Percentiles rank a stretch among this genome's conserved stretches.
Evolutionary conservation across 352 stramenopile species (phyloP).

Genomic region (Phytophthora melonis): DNA sequence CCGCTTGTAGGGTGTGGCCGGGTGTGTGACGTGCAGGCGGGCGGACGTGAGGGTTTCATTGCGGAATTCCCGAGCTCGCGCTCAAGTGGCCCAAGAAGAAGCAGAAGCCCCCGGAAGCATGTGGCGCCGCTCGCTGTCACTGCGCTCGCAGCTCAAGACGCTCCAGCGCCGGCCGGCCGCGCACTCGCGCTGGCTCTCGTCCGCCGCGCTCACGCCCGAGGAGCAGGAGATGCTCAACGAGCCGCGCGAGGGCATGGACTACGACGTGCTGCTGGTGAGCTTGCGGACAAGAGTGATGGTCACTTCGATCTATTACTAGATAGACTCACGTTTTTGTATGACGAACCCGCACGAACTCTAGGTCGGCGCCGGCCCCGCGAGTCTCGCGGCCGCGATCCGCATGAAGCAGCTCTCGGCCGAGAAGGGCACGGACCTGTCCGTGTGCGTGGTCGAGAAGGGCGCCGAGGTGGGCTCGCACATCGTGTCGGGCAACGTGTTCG

Average conservation of each 20-base stretch:
- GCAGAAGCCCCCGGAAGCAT: conserved; percentile 29
- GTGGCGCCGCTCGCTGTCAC: conserved; percentile 51
- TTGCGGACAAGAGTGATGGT: conserved; percentile 4
- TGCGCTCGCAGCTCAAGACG: conserved; percentile 28
- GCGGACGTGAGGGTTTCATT: conserved; percentile 35
- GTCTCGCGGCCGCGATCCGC: conserved; percentile 96
- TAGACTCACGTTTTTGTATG: neutral
- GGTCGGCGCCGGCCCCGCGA: conserved; percentile 89
- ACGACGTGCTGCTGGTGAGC: conserved; percentile 98
- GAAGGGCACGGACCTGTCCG: conserved; percentile 94
- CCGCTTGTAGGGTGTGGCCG: conserved; percentile 27
- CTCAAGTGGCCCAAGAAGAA: conserved; percentile 30
- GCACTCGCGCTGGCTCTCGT: conserved; percentile 49
- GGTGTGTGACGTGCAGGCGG: conserved; percentile 29
- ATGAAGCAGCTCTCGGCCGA: conserved; percentile 97
- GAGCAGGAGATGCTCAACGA: conserved; percentile 76
- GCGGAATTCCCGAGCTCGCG: conserved; percentile 33
- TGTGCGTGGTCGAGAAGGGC: conserved; percentile 97
- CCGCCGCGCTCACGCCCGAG: conserved; percentile 52
- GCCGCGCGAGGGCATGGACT: conserved; percentile 96
- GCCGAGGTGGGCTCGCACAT: conserved; percentile 98
- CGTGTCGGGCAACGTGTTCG: conserved; percentile 98
- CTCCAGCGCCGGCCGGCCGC: conserved; percentile 16
- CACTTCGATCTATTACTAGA: neutral
- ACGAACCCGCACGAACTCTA: conserved; percentile 13